These are phyloP conservation scores for Avena insularis DNA, from an alignment of 176 grass and related monocot species.

Conservation along the genomic window DNA sequence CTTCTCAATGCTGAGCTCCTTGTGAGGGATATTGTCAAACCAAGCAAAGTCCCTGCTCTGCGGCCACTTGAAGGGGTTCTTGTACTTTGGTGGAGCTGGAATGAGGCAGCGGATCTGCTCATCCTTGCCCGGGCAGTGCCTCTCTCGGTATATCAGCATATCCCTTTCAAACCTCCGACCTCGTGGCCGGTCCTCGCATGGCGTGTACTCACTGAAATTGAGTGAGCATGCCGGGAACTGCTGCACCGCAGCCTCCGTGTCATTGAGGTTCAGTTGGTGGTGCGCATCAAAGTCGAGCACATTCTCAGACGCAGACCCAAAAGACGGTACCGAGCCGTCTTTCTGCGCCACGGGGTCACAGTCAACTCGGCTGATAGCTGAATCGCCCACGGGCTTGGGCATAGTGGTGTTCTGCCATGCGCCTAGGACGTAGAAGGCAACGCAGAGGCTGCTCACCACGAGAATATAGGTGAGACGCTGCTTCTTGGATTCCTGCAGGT, in stretches of 20 bases:
- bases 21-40: constrained; percentile 96
- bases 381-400: constrained; percentile 43
- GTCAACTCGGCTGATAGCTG: constrained; percentile 40
- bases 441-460: constrained; percentile 65
- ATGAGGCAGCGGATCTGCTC: constrained; percentile 82
- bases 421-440: constrained; percentile 85
- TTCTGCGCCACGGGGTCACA: constrained; percentile 41
- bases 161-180: constrained; percentile 66
- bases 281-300: constrained; percentile 78
- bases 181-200: constrained; percentile 75
- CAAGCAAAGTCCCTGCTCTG: constrained; percentile 82
- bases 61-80: constrained; percentile 64
- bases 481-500: constrained; percentile 73
- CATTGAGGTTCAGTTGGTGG: constrained; percentile 62
- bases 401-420: constrained; percentile 81
- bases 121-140: constrained; percentile 78
- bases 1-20: constrained; percentile 98
- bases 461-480: constrained; percentile 79
- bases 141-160: constrained; percentile 87
- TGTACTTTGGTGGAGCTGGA: constrained; percentile 69
- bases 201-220: constrained; percentile 94
- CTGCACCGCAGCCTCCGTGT: constrained; percentile 31
- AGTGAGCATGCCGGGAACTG: constrained; percentile 64
- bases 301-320: constrained; percentile 28
- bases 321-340: constrained; percentile 41